Base-by-base conservation (phyloP, 1,139 yeast genomes). In the Protomyces macrosporus region DNA sequence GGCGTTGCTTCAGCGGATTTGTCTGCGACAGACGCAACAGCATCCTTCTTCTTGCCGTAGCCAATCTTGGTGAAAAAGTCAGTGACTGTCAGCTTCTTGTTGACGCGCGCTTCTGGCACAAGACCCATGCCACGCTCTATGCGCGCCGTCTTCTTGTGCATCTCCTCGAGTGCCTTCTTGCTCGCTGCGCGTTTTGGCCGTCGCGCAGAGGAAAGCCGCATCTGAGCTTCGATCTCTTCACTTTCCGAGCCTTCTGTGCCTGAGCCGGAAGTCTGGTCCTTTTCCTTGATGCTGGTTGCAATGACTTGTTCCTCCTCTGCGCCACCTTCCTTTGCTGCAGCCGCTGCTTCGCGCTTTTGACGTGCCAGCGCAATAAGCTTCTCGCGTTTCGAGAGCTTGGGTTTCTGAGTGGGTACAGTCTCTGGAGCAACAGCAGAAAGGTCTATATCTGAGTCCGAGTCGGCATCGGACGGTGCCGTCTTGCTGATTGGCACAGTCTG, bases 121-220 rank as follows among this genome's bases (percentile, higher is more conserved):
- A 72, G 63, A 34, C 69, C 70, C 50, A 72, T 66, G 65, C 70
- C 70, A 53, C 76, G 66, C 51, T 68, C 71, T 55, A 74, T 66
- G 40, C 75, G 65, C 55, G 70, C 73, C 4, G 75, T 70, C 62
- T 74, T 76, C 54, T 68, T 68, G 39, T 70, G 72, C 65, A 74
- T 70, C 42, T 71, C 70, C 57, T 73, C 75, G 32, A 69, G 60
- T 3, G 72, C 75, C 61, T 73, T 75, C 57, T 72, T 73, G 45
- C 67, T 64, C 3, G 70, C 65, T n/a, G 55, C 59, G n/a, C 65
- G 63, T 14, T 52, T 51, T 35, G 62, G 55, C 16, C 56, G 55
- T n/a, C 56, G 55, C n/a, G 62, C 55, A 9, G 62, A 58, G n/a
- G 62, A 58, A 36, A 58, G 42, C 6, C 62, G 55, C 23, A 58